Base-by-base conservation (phyloP, 495 filamentous ascomycete genomes). In the Hyphodiscus hymeniophilus region DNA sequence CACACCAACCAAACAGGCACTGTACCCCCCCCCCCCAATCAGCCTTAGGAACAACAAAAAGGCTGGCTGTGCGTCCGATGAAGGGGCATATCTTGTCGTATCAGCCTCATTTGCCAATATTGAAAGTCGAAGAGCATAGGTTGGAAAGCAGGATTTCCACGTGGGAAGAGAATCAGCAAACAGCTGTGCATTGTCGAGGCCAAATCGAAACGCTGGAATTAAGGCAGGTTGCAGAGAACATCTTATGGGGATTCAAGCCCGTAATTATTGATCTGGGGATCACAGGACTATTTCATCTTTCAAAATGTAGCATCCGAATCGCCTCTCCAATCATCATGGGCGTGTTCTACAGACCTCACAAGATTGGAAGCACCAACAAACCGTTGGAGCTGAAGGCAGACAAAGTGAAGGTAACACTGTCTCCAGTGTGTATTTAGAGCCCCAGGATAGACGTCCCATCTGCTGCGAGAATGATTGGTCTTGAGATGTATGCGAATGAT, bases 61-160 rank as follows among this genome's bases (percentile, higher is more conserved):
- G 4, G 26, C 26, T 4, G 26, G 26, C 26, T 28, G 26, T 28
- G 26, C 26, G 10, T 28, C 5, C 26, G 26, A 28, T 10, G 5
- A 28, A 28, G 26, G 10, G 26, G 26, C 26, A 28, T 10, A 28
- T 10, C 26, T 5, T 28, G 26, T 28, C 10, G 5, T 28, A 28
- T 10, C 26, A 28, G 26, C 26, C 26, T 28, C 26, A 10, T 28
- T 4, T 10, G 26, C n/a, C n/a, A n/a, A n/a, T n/a, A n/a, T n/a
- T 28, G 26, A 28, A 28, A 28, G 10, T 28, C 43, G 44, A 10
- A 21, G 16, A 10, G 35, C 50, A 3, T 52, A 44, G 50, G n/a
- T 52, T 12, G 38, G 47, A 38, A 42, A 39, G 26, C 50, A 52
- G n/a, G 22, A 17, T 52, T 6, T 24, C 50, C 26, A 26, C 11